These are phyloP conservation scores for Alternaria postmessia DNA, from an alignment of 2,329 filamentous ascomycete genomes.

Conservation along the genomic window DNA sequence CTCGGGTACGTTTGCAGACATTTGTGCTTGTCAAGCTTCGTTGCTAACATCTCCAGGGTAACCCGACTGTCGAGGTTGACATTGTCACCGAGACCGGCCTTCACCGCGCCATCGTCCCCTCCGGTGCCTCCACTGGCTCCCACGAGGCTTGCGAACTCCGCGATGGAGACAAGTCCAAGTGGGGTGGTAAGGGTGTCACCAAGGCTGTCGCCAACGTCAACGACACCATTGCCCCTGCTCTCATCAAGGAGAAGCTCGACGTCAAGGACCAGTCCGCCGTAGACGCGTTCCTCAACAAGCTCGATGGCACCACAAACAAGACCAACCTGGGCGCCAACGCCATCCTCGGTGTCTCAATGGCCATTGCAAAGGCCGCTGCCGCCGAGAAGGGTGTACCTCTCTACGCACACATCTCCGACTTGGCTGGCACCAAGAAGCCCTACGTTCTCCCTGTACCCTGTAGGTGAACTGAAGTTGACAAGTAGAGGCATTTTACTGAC, in stretches of 20 bases:
- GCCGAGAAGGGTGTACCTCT: conserved; percentile 64
- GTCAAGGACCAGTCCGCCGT: conserved; percentile 64
- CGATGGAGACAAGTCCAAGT: conserved; percentile 62
- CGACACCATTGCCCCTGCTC: conserved; percentile 62
- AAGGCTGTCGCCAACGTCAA: conserved; percentile 66
- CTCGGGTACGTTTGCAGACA: conserved; percentile 62
- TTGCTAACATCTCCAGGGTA: conserved; percentile 59
- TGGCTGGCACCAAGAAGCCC: conserved; percentile 61
- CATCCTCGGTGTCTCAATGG: conserved; percentile 68
- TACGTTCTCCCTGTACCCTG: conserved; percentile 66
- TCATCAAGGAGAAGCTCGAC: conserved; percentile 63
- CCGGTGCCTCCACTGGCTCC: conserved; percentile 83
- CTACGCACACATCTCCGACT: conserved; percentile 65
- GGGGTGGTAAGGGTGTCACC: conserved; percentile 64
- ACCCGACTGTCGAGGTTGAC: conserved; percentile 99
- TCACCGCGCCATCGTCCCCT: conserved; percentile 96
- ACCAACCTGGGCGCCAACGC: conserved; percentile 67
- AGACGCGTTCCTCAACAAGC: conserved; percentile 60
- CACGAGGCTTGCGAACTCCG: conserved; percentile 63
- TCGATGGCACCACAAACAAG: conserved; percentile 68
- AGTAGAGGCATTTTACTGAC: conserved; percentile 1
- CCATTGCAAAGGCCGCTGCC: conserved; percentile 65
- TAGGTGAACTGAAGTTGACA: conserved; percentile 1
- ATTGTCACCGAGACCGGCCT: conserved; percentile 95
- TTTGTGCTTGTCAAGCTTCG: neutral